Percentiles rank a stretch among this genome's conserved stretches.
Evolutionary conservation across 116 monocot genomes (phyloP).

Genomic region (Posidonia oceanica): DNA sequence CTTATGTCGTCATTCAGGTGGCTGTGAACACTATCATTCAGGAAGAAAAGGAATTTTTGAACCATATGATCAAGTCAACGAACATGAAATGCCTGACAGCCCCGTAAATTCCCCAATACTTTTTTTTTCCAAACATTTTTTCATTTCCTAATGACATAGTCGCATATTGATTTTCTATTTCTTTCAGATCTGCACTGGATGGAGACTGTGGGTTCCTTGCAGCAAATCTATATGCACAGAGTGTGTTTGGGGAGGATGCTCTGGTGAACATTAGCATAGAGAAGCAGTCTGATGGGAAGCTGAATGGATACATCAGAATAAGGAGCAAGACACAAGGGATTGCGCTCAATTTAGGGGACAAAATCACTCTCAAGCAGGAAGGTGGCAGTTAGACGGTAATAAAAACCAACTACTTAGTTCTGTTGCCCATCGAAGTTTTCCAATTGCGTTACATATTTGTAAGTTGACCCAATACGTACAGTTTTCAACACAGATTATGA

Average conservation of each 20-base stretch:
- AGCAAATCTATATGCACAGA: slow-evolving; percentile 17
- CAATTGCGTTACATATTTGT: too few relatives aligned
- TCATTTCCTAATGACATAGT: background rate
- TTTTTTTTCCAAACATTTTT: background rate
- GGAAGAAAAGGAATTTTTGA: slow-evolving; percentile 71
- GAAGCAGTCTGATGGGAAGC: slow-evolving; percentile 72
- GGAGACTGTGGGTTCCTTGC: slow-evolving; percentile 1
- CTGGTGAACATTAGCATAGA: slow-evolving; percentile 83
- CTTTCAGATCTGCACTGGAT: background rate
- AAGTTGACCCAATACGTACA: too few relatives aligned
- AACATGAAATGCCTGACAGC: slow-evolving; percentile 94
- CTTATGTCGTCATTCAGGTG: slow-evolving; percentile 30
- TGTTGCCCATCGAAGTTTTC: too few relatives aligned
- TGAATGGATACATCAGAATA: slow-evolving; percentile 81
- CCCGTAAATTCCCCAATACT: slow-evolving; percentile 28
- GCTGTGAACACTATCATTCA: slow-evolving; percentile 83
- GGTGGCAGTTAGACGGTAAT: slow-evolving; percentile 23
- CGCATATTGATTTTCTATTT: background rate
- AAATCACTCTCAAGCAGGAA: slow-evolving; percentile 91
- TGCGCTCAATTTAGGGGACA: slow-evolving; percentile 90
- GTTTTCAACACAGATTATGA: too few relatives aligned
- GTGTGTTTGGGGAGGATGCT: slow-evolving; percentile 26
- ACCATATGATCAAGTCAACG: slow-evolving; percentile 84
- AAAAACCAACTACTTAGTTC: too few relatives aligned
- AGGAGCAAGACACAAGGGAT: slow-evolving; percentile 95